These are phyloP conservation scores for Termitomyces sp. DNA, from an alignment of 768 basidiomycete species.

Conservation along the genomic window DNA sequence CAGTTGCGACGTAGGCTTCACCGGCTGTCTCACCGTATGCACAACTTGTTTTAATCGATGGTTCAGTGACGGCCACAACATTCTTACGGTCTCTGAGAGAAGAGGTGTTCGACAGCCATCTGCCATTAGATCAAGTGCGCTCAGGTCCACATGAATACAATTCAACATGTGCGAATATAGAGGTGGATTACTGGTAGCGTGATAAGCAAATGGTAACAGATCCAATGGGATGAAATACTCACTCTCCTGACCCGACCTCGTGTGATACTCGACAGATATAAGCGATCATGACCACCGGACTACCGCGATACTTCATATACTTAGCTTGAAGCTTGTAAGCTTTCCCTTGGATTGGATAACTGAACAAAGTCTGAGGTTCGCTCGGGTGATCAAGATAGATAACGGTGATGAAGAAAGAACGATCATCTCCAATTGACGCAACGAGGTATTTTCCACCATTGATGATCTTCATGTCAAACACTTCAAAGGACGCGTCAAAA, in stretches of 20 bases:
- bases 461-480: constrained; percentile 50
- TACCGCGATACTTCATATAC: constrained; percentile 43
- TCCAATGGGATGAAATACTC: constrained; percentile 14
- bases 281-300: constrained; percentile 51
- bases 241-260: constrained; percentile 12
- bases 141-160: constrained; percentile 36
- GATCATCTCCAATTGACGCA: constrained; percentile 49
- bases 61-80: neutral
- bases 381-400: constrained; percentile 53
- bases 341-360: constrained; percentile 42
- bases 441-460: constrained; percentile 68
- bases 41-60: neutral
- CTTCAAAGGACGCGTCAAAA: constrained; percentile 29
- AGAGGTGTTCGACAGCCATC: neutral
- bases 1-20: neutral
- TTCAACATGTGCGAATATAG: constrained; percentile 41
- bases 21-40: neutral
- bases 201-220: constrained; percentile 29
- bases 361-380: constrained; percentile 42
- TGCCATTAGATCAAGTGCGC: constrained; percentile 36
- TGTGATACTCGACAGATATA: constrained; percentile 18
- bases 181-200: constrained; percentile 36
- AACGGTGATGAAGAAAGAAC: constrained; percentile 45
- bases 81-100: neutral
- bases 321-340: constrained; percentile 57